These are phyloP conservation scores for Lasiodiplodia citricola DNA, from an alignment of 2,329 filamentous ascomycete species.

Conservation along the genomic window DNA sequence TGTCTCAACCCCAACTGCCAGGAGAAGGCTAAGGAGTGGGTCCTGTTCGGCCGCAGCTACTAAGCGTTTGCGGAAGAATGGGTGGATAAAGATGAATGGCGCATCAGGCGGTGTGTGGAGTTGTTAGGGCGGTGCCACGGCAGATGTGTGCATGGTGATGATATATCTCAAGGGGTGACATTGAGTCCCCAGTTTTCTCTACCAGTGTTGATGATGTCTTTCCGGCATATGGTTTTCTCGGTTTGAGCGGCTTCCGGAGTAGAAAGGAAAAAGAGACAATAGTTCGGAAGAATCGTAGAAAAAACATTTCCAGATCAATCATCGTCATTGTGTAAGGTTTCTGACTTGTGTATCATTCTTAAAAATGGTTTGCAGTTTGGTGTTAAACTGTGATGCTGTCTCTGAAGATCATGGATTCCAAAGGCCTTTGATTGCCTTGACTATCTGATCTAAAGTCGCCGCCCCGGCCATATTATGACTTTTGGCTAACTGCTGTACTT, in stretches of 20 bases:
- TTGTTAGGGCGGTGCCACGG: neutral
- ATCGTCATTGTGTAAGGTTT: neutral
- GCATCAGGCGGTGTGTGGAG: neutral
- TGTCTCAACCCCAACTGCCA: slow-evolving; percentile 90
- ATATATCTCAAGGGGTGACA: slow-evolving; percentile 1
- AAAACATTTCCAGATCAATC: neutral
- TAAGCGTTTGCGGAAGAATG: slow-evolving; percentile 30
- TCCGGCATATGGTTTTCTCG: slow-evolving; percentile 1
- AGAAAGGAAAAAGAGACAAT: slow-evolving; percentile 3
- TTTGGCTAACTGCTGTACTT: no score
- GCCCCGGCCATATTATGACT: no score
- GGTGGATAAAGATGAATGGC: neutral
- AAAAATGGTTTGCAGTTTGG: neutral
- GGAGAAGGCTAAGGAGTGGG: slow-evolving; percentile 79
- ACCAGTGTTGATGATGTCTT: slow-evolving; percentile 1
- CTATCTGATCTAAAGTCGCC: no score
- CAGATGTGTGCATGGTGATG: neutral
- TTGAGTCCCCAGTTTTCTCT: neutral
- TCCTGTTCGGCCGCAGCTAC: slow-evolving; percentile 77
- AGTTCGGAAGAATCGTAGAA: slow-evolving; percentile 1
- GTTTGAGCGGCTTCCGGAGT: slow-evolving; percentile 14
- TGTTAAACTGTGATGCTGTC: neutral
- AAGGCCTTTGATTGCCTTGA: no score
- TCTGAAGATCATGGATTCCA: no score
- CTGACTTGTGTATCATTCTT: neutral